Base-by-base conservation (phyloP, 148 eudicot species). In the Polygonum maritimum region DNA sequence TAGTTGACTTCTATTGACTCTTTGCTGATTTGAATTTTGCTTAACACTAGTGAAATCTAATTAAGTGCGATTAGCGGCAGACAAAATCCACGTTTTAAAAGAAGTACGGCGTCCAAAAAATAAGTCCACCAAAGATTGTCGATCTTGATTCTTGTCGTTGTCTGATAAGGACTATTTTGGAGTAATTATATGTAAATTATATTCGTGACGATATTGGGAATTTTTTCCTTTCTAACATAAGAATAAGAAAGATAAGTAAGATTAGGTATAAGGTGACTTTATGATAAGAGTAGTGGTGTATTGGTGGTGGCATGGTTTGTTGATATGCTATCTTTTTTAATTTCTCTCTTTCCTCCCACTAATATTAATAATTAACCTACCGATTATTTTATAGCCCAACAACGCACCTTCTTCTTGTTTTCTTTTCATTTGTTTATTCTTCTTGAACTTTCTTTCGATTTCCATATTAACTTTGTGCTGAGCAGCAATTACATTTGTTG, bases 241-340 rank as follows among this genome's bases (percentile, higher is more conserved):
- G 31, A 62, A 10, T 62, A 62, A 62, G 60, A 65, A 65, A 67
- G 71, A 67, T 67, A 67, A 67, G 71, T 38, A 2, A 67, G 71
- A 33, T 35, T 67, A 35, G 71, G 71, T 67, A 67, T 67, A 67
- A 35, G 44, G 6, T 15, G 38, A 67, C 44, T 67, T 67, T 36
- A 33, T 67, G 71, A 67, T 67, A 67, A 67, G 70, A 63, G 71
- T 67, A 16, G 67, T 26, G 67, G 67, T 60, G 67, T 60, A 60
- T 60, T 60, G 22, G 35, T 60, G 36, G 41, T 65, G n/a, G n/a
- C n/a, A n/a, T n/a, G n/a, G 71, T 26, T 60, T 65, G 71, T n/a
- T 67, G 71, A 67, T 67, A 67, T 36, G 71, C 19, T 35, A 41
- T 35, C 44, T 65, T 65, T 65, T 19, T 60, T 22, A 26, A 1